Evolutionary conservation across 106 monocot genomes (phyloP).

Genomic region (Gastrodia elata): DNA sequence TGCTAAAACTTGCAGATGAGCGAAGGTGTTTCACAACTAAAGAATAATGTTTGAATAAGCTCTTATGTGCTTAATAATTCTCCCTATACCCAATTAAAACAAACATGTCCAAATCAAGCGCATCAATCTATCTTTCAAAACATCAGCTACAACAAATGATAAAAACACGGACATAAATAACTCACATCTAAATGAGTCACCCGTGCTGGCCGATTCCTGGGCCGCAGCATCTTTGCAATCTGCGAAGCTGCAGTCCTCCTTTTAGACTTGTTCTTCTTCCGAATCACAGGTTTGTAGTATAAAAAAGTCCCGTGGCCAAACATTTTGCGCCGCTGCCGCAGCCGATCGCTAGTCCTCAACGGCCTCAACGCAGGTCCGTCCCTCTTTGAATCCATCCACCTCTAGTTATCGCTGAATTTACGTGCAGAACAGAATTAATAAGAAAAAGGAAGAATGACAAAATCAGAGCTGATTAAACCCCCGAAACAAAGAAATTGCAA

Average conservation of each 20-base stretch:
- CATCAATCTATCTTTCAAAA: not conserved
- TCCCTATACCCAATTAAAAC: not conserved
- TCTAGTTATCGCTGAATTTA: not conserved
- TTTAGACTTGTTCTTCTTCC: slow-evolving; percentile 72
- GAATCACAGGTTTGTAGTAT: slow-evolving; percentile 53
- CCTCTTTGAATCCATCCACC: slow-evolving; percentile 48
- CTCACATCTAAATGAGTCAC: slow-evolving; percentile 58
- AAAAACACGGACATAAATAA: not conserved
- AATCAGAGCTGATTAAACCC: not conserved
- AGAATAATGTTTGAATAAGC: not conserved
- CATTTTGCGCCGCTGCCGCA: slow-evolving; percentile 60
- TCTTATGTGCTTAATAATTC: not conserved
- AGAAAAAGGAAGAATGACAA: too few relatives aligned
- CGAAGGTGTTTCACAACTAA: not conserved
- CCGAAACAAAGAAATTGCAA: not conserved
- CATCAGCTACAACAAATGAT: not conserved
- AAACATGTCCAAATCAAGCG: not conserved
- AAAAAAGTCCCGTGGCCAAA: slow-evolving; percentile 26
- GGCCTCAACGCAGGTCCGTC: slow-evolving; percentile 26
- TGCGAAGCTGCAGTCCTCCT: slow-evolving; percentile 65
- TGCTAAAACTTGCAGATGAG: not conserved
- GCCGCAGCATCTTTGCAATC: slow-evolving; percentile 70
- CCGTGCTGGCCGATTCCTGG: slow-evolving; percentile 36
- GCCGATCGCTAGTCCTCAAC: slow-evolving; percentile 71
- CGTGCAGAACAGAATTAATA: not conserved